These are phyloP conservation scores for Fomitopsis pulvina DNA, from an alignment of 768 basidiomycete species.

Conservation along the genomic window DNA sequence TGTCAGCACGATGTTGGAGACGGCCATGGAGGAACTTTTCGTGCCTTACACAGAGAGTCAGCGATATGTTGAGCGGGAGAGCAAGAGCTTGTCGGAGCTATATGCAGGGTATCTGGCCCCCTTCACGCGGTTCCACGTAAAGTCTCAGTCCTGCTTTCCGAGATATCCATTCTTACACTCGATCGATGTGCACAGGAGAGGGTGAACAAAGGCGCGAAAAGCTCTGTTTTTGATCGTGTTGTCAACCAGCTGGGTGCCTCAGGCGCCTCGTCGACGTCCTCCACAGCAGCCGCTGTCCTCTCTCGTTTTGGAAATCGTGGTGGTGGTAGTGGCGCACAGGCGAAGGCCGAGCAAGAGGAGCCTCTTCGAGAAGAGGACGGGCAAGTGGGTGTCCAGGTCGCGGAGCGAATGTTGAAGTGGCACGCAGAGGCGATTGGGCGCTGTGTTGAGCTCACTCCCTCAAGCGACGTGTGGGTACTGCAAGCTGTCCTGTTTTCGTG, in stretches of 20 bases:
- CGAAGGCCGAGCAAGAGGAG: slow-evolving; percentile 47
- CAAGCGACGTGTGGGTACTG: slow-evolving; percentile 73
- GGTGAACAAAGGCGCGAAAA: slow-evolving; percentile 59
- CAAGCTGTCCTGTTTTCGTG: not conserved
- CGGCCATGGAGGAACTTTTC: slow-evolving; percentile 93
- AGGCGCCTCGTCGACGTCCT: slow-evolving; percentile 60
- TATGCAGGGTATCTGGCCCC: slow-evolving; percentile 64
- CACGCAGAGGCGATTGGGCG: slow-evolving; percentile 96
- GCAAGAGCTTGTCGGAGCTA: slow-evolving; percentile 70
- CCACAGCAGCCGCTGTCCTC: slow-evolving; percentile 82
- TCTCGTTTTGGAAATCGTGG: slow-evolving; percentile 85
- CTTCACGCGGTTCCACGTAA: slow-evolving; percentile 91
- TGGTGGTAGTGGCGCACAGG: slow-evolving; percentile 8
- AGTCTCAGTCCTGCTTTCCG: slow-evolving; percentile 20
- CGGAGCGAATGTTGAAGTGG: slow-evolving; percentile 93
- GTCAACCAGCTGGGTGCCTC: slow-evolving; percentile 76
- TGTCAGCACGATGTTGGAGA: slow-evolving; percentile 87
- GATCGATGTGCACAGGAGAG: slow-evolving; percentile 34
- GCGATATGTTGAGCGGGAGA: slow-evolving; percentile 89
- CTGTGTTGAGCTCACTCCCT: slow-evolving; percentile 81
- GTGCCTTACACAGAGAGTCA: slow-evolving; percentile 89
- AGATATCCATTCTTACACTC: not conserved
- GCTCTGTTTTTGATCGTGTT: slow-evolving; percentile 84
- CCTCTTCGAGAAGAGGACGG: slow-evolving; percentile 79
- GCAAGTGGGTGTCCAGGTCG: slow-evolving; percentile 60